Percentiles rank a stretch among this genome's conserved stretches.
Evolutionary conservation across 2,329 filamentous ascomycete species (phyloP).

Genomic region (Fusarium equiseti): DNA sequence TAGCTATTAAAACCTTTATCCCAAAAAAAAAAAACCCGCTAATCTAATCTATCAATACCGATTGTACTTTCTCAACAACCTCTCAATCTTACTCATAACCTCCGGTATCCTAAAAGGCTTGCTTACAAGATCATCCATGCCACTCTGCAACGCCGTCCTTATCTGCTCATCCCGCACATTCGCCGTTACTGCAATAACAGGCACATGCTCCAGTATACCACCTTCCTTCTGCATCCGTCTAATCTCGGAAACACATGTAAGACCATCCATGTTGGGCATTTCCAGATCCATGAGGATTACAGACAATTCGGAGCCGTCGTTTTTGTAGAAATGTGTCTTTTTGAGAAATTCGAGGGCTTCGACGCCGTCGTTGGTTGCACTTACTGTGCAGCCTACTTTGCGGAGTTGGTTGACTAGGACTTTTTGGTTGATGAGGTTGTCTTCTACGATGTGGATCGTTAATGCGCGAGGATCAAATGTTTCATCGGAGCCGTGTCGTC

Average conservation of each 20-base stretch:
- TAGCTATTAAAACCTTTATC: neutral
- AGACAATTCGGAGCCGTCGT: slow-evolving; percentile 49
- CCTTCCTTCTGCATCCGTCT: slow-evolving; percentile 54
- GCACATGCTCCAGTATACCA: slow-evolving; percentile 51
- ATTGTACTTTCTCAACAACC: slow-evolving; percentile 15
- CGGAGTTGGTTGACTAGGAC: slow-evolving; percentile 73
- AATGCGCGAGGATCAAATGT: slow-evolving; percentile 50
- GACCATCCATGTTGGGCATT: slow-evolving; percentile 63
- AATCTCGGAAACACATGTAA: slow-evolving; percentile 57
- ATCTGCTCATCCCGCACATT: slow-evolving; percentile 64
- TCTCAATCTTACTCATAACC: slow-evolving; percentile 67
- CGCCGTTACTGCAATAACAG: slow-evolving; percentile 61
- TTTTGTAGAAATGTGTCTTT: slow-evolving; percentile 49
- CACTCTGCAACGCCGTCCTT: slow-evolving; percentile 51
- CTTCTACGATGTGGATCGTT: slow-evolving; percentile 73
- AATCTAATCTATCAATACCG: neutral
- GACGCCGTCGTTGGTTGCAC: slow-evolving; percentile 72
- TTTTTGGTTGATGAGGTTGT: slow-evolving; percentile 76
- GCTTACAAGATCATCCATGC: slow-evolving; percentile 66
- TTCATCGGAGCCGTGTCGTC: neutral
- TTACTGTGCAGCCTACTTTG: slow-evolving; percentile 69
- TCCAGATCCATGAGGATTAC: slow-evolving; percentile 62
- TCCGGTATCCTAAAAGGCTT: slow-evolving; percentile 68
- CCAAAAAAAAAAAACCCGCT: neutral
- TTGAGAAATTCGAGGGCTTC: slow-evolving; percentile 62